Base-by-base conservation (phyloP, 2,329 filamentous ascomycete genomes). In the Samsoniella hepiali region DNA sequence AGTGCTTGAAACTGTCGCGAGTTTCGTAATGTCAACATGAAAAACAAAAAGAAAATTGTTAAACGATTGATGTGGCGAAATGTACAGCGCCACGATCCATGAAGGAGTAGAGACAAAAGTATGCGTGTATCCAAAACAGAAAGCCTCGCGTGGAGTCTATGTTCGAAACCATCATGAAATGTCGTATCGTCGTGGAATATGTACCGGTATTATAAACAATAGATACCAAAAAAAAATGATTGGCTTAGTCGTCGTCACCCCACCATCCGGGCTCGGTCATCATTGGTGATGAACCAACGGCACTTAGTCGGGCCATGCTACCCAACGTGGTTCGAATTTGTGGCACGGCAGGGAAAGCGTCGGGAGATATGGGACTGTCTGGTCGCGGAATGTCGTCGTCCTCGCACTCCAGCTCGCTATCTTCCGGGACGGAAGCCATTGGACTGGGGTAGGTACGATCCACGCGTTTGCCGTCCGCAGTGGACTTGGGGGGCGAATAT, bases 281-380 rank as follows among this genome's bases (percentile, higher is more conserved):
- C 8, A 70, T 66, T 6, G 65, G 54, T 9, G 64, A 55, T 17
- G 63, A 64, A n/a, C 77, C 77, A 17, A 79, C 76, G 1, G 77
- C 77, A 58, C 77, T 79, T 50, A 79, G 68, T 5, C 80, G 75
- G 11, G 77, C 79, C 57, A 74, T 80, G 69, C 78, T 77, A 67
- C 69, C 72, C 55, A 72, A 66, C 29, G 72, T 70, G 10, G 66
- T 65, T 51, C 69, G 68, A 34, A 63, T 65, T 17, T 50, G 55
- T 17, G 69, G 68, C 6, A 67, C 65, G 10, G 68, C 58, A 2
- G 74, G 70, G 45, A 77, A 72, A 0, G 69, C 64, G 15, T 71
- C 70, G 1, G 75, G 73, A 0, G 76, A 77, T 58, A 78, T 74
- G 36, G 75, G 75, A 63, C 76, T 78, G 58, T 81, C 78, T 3